Conservation (phyloP, 2,329 filamentous ascomycete species). For the Penicillium brasilianum region DNA sequence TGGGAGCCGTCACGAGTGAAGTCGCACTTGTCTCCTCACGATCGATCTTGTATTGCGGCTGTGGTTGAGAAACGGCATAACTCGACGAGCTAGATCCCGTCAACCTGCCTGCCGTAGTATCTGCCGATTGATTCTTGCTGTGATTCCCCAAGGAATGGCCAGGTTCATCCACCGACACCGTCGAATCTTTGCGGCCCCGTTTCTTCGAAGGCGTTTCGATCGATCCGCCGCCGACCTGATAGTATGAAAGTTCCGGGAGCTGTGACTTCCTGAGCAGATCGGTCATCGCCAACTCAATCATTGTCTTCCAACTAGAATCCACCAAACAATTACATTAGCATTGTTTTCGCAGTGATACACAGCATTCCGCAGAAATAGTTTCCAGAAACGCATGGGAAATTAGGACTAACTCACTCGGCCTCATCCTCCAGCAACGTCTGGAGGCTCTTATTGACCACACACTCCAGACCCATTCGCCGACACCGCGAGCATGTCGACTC, state of each 20-base stretch:
- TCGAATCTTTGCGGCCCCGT: conserved; percentile 41
- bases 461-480: conserved; percentile 55
- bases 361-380: background rate
- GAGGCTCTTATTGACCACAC: conserved; percentile 58
- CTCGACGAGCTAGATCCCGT: conserved; percentile 30
- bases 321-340: conserved; percentile 18
- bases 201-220: conserved; percentile 38
- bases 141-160: conserved; percentile 25
- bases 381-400: conserved; percentile 13
- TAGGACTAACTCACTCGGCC: conserved; percentile 45
- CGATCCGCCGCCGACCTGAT: conserved; percentile 39
- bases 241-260: conserved; percentile 46
- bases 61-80: conserved; percentile 33
- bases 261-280: conserved; percentile 45
- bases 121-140: conserved; percentile 24
- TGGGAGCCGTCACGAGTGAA: conserved; percentile 49
- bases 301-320: conserved; percentile 43
- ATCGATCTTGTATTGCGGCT: conserved; percentile 42
- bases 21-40: conserved; percentile 44
- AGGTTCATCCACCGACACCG: conserved; percentile 39
- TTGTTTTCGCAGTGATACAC: conserved; percentile 2
- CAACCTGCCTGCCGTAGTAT: conserved; percentile 17
- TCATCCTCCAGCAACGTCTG: conserved; percentile 57
- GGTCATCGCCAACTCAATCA: conserved; percentile 46
- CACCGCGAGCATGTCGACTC: conserved; percentile 57